Evolutionary conservation across 805 yeast genomes (phyloP), one percentile per base, ranked within the genome.

Genomic region (Yarrowia sp.): DNA sequence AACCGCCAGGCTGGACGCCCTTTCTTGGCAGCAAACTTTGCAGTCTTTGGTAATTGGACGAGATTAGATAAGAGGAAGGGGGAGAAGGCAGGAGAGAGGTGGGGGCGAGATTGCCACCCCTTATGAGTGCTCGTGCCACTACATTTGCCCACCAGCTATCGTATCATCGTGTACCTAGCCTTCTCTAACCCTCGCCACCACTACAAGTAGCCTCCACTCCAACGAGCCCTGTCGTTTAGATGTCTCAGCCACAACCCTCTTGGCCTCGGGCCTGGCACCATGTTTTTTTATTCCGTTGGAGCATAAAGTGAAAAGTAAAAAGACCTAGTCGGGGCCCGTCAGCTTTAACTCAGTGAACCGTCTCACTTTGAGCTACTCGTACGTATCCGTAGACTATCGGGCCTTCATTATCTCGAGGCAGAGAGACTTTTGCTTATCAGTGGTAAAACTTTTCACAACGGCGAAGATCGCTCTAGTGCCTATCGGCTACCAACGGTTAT

Each of bases 221-320:
- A 5, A 24, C 30, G 6, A 4, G 6, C 30, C 30, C 30, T 24
- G 30, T 24, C 30, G 30, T 24, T 24, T 24, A 24, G 30, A 9
- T 24, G 61, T 52, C 58, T 52, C 58, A 52, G 58, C 58, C 58
- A 52, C 58, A 52, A 52, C 58, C 58, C 58, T 52, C 58, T 52
- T 52, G 58, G 20, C 58, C 58, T 38, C 58, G 58, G 58, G 24
- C 56, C 55, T 49, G 55, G 20, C 55, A 50, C 56, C 56, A 50
- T n/a, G 13, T 49, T 42, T 34, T n/a, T 17, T 50, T 15, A 20
- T 17, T 6, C 33, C 33, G 49, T 15, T 19, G 30, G n/a, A 10
- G 17, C 30, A 13, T 17, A 53, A 39, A 38, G 55, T 17, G 24
- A 36, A 50, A 50, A 33, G 42, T n/a, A 30, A 24, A 14, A 5